Conservation (phyloP, 1,139 yeast genomes). For the Taphrina sp. region DNA sequence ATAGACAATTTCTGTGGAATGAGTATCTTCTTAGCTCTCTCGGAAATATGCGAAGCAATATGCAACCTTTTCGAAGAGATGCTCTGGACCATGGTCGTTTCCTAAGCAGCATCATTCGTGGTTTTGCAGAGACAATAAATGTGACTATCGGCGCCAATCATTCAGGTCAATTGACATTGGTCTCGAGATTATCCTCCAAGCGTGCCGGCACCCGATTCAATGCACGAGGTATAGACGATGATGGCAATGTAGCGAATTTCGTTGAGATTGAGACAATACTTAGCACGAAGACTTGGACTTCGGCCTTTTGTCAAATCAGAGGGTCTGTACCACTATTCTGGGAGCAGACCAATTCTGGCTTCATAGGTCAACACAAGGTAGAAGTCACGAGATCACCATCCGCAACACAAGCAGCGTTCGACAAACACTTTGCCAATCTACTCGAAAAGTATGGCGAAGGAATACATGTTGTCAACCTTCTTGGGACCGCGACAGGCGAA, state of each 20-base stretch:
- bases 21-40: slow-evolving; percentile 84
- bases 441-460: slow-evolving; percentile 70
- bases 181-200: slow-evolving; percentile 88
- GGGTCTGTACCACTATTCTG: slow-evolving; percentile 96
- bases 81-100: slow-evolving; percentile 70
- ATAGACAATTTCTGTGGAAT: slow-evolving; percentile 95
- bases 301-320: slow-evolving; percentile 80
- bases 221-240: slow-evolving; percentile 93
- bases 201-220: slow-evolving; percentile 94
- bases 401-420: slow-evolving; percentile 89
- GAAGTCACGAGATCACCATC: slow-evolving; percentile 82
- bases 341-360: slow-evolving; percentile 85
- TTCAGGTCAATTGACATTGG: slow-evolving; percentile 64
- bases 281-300: slow-evolving; percentile 56
- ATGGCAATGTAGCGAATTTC: slow-evolving; percentile 91
- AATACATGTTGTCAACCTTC: slow-evolving; percentile 77
- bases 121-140: slow-evolving; percentile 78
- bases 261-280: slow-evolving; percentile 89
- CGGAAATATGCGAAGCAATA: slow-evolving; percentile 66
- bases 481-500: slow-evolving; percentile 78
- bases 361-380: slow-evolving; percentile 66
- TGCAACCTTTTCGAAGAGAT: slow-evolving; percentile 57
- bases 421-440: slow-evolving; percentile 70
- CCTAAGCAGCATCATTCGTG: slow-evolving; percentile 86
- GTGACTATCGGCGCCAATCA: slow-evolving; percentile 53